These are phyloP conservation scores for Sporobolomyces phaffii DNA, from an alignment of 768 basidiomycete genomes.

Conservation along the genomic window DNA sequence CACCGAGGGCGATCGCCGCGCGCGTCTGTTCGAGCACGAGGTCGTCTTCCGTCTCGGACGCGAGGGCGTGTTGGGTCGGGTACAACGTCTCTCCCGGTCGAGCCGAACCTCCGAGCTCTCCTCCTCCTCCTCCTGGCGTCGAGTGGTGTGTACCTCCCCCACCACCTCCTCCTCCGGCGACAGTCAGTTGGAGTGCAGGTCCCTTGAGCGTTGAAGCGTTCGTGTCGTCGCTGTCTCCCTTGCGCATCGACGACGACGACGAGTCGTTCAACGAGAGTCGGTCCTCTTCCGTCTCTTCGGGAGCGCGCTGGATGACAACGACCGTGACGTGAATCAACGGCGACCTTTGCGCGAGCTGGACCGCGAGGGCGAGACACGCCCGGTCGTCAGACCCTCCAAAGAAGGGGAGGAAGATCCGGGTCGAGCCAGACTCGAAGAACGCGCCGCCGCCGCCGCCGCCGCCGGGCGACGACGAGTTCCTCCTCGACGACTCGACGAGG, in stretches of 20 bases:
- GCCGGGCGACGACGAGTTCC: conserved; percentile 26
- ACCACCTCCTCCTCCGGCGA: too few relatives aligned
- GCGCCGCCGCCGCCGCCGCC: conserved; percentile 7
- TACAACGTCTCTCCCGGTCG: conserved; percentile 61
- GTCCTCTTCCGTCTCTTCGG: conserved; percentile 29
- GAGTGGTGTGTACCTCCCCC: conserved; percentile 47
- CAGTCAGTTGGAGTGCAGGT: conserved; percentile 9
- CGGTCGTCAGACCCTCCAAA: conserved; percentile 93
- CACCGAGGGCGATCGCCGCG: conserved; percentile 47
- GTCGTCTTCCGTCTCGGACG: conserved; percentile 76
- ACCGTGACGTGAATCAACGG: conserved; percentile 64
- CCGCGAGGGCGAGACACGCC: conserved; percentile 68
- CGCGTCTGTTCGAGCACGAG: conserved; percentile 59
- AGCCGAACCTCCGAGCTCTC: background rate
- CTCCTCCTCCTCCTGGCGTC: background rate
- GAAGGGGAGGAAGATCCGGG: conserved; percentile 80
- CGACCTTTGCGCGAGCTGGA: conserved; percentile 72
- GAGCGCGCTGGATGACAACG: conserved; percentile 53
- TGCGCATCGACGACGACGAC: conserved; percentile 28
- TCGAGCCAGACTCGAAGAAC: conserved; percentile 21
- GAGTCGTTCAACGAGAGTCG: background rate
- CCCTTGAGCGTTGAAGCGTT: conserved; percentile 36
- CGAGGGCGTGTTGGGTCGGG: conserved; percentile 57
- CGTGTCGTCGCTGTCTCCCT: conserved; percentile 28
- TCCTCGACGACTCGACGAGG: background rate